Conservation (phyloP, 768 basidiomycete species). For the Cyclocybe aegerita region DNA sequence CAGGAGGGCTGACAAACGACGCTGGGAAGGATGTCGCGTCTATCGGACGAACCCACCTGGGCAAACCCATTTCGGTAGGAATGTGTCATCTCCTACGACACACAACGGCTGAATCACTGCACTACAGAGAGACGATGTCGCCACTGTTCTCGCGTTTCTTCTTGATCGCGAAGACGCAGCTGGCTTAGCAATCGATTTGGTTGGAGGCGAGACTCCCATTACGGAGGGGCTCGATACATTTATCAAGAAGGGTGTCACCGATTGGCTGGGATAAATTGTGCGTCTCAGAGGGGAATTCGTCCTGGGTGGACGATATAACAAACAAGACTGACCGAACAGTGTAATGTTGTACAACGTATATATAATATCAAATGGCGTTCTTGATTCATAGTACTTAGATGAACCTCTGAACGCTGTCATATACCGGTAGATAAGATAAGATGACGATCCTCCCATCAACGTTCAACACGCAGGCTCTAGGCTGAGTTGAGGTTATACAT, state of each 20-base stretch:
- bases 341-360: no score
- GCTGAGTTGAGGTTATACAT: no score
- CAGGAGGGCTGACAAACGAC: slow-evolving; percentile 54
- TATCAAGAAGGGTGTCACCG: slow-evolving; percentile 49
- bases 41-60: slow-evolving; percentile 55
- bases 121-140: slow-evolving; percentile 59
- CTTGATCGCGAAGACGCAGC: slow-evolving; percentile 51
- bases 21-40: slow-evolving; percentile 49
- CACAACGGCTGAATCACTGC: not conserved
- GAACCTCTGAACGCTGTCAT: no score
- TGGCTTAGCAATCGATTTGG: slow-evolving; percentile 58
- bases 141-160: slow-evolving; percentile 43
- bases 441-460: no score
- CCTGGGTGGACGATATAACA: no score
- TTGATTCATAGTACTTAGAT: no score
- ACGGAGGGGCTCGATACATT: slow-evolving; percentile 46
- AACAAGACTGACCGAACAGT: no score
- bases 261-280: slow-evolving; percentile 30
- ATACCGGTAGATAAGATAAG: no score
- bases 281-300: no score
- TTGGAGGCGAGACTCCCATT: slow-evolving; percentile 49
- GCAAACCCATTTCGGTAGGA: slow-evolving; percentile 46
- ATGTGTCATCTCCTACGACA: not conserved
- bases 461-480: no score
- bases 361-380: no score